Conservation (phyloP, 1,139 yeast species). For the Yamadazyma siamensis region DNA sequence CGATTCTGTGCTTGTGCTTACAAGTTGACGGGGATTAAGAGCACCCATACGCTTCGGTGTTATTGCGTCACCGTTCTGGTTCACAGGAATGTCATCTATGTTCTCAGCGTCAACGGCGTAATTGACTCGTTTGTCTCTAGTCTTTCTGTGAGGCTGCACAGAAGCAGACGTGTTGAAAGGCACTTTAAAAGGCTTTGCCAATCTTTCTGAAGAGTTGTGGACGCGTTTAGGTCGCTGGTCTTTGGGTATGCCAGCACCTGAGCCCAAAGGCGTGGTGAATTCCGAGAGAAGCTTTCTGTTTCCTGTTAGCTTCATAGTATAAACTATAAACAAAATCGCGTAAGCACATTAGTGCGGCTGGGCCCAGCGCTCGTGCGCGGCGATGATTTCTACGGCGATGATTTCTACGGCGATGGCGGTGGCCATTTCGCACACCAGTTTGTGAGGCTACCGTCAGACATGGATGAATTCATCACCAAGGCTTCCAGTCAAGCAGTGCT, state of each 20-base stretch:
- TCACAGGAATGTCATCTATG: slow-evolving; percentile 17
- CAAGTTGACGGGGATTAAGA: slow-evolving; percentile 40
- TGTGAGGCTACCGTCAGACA: slow-evolving; percentile 9
- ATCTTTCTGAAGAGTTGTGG: slow-evolving; percentile 30
- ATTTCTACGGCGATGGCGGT: neutral
- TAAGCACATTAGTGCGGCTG: neutral
- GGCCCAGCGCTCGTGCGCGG: neutral
- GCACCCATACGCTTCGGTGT: slow-evolving; percentile 45
- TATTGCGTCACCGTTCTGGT: slow-evolving; percentile 25
- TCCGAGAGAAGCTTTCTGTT: slow-evolving; percentile 30
- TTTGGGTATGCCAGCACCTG: slow-evolving; percentile 45
- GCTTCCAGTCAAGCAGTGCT: slow-evolving; percentile 81
- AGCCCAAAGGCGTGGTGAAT: slow-evolving; percentile 44
- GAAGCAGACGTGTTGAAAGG: slow-evolving; percentile 31
- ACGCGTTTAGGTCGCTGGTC: slow-evolving; percentile 41
- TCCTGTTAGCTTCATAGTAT: slow-evolving; percentile 8
- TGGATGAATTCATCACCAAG: slow-evolving; percentile 47
- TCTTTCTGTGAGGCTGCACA: slow-evolving; percentile 20
- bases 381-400: neutral
- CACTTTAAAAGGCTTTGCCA: slow-evolving; percentile 40
- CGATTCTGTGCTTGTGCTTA: slow-evolving; percentile 24
- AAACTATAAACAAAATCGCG: slow-evolving; percentile 1
- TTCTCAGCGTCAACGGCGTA: slow-evolving; percentile 22
- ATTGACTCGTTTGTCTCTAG: slow-evolving; percentile 24
- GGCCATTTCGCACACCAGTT: neutral